Conservation (phyloP, 202 grass and related monocot species). For the Zoysia matrella region DNA sequence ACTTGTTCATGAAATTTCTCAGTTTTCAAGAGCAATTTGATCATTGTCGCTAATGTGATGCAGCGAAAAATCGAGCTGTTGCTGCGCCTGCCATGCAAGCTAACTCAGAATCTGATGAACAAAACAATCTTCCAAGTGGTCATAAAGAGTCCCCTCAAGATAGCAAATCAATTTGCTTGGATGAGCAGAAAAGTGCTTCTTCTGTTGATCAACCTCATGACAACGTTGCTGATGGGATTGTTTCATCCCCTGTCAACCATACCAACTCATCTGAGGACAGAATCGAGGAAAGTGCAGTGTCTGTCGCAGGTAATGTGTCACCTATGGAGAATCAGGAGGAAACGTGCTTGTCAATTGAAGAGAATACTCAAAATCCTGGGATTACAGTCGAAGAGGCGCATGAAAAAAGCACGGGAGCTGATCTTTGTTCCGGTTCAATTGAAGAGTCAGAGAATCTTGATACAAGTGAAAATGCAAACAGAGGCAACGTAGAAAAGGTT, state of each 20-base stretch:
- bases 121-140: constrained; percentile 4
- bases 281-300: neutral
- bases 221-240: constrained; percentile 8
- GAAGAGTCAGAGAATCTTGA: constrained; percentile 19
- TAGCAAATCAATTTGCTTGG: constrained; percentile 33
- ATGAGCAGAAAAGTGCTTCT: constrained; percentile 19
- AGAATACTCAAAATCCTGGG: constrained; percentile 8
- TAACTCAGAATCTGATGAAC: constrained; percentile 5
- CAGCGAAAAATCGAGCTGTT: constrained; percentile 54
- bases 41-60: constrained; percentile 7
- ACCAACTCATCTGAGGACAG: neutral
- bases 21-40: constrained; percentile 4
- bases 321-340: neutral
- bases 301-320: neutral
- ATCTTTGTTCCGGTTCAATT: neutral
- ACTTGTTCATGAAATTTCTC: neutral
- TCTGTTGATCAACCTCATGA: constrained; percentile 15
- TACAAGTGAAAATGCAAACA: constrained; percentile 1
- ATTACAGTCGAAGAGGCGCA: constrained; percentile 35
- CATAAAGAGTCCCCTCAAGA: constrained; percentile 34
- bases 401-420: neutral
- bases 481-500: constrained; percentile 7
- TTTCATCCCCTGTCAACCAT: neutral
- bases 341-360: neutral
- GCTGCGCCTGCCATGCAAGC: neutral